Evolutionary conservation across 2,329 filamentous ascomycete species (phyloP), one percentile per base, ranked within the genome.

Genomic region (Podosphaera aphanis): DNA sequence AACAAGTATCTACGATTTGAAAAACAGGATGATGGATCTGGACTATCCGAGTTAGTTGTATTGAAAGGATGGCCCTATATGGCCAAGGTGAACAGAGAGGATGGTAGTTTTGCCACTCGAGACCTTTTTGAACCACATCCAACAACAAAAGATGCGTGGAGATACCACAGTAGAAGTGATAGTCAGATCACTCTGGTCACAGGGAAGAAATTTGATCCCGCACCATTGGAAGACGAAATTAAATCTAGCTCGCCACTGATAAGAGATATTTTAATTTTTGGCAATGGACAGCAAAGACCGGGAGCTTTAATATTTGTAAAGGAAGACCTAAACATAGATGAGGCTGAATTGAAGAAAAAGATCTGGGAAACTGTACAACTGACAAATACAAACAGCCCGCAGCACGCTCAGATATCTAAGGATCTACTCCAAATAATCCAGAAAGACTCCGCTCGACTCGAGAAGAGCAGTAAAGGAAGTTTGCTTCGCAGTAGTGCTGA

Each of bases 171-270:
- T 1, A 63, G 77, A 35, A 66, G 68, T 0, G 77, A 81, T 51
- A 67, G 71, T 2, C 74, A 74, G 45, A 65, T 80, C 31, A 71
- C 70, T 0, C 63, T 81, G 3, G 61, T 71, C 8, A 80, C 74
- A 5, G 76, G 77, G 2, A 79, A 79, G 61, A 81, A 80, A 51
- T 78, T 80, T 49, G 74, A 79, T 51, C 75, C 76, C 1, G 67
- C 69, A 1, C 69, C 71, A 0, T 56, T 79, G 2, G 77, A 81
- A 56, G 68, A 65, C 2, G 64, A 63, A 0, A 65, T 79, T 3
- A 57, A 65, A 1, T 6, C 29, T 33, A 66, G 64, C 0, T 51
- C 45, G 56, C 56, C 10, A 51, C 23, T 67, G 1, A 51, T 79
- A 0, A 56, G 61, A 2, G 74, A 78, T 47, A 69, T 68, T 0